A percentile compares a stretch with the other conserved stretches of the same genome.
phyloP scores from a whole-genome alignment of 495 filamentous ascomycete species.

The Daldinia caldariorum region DNA sequence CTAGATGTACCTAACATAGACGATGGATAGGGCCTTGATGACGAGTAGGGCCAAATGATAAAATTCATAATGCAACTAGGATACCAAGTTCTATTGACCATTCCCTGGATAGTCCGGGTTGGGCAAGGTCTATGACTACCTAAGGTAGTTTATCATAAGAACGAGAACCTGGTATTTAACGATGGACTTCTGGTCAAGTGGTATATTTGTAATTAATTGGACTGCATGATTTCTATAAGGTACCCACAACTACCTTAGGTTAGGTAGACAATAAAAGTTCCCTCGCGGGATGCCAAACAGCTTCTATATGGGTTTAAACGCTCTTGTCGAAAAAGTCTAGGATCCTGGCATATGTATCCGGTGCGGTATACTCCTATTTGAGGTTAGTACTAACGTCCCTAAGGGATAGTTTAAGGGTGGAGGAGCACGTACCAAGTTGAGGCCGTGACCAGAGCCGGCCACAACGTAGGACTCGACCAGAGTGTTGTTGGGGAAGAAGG shows the following conservation, averaged over 20 bases:
- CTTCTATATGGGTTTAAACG: background rate
- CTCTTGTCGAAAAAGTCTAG: constrained; percentile 2
- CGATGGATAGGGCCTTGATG: background rate
- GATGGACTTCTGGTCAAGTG: background rate
- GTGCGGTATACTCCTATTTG: background rate
- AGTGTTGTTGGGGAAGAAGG: background rate
- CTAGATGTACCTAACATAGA: background rate
- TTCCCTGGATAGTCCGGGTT: background rate
- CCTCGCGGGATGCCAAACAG: background rate
- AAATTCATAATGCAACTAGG: background rate
- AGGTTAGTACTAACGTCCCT: background rate
- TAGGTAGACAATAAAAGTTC: background rate
- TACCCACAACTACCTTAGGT: background rate
- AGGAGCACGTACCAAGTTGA: background rate
- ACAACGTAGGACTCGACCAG: background rate
- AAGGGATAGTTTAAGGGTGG: background rate
- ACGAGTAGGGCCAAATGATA: background rate
- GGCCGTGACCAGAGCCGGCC: background rate
- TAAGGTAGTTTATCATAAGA: background rate
- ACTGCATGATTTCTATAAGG: background rate
- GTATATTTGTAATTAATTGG: background rate
- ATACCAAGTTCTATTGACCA: too few species aligned
- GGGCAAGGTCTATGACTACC: background rate
- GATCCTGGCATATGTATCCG: background rate
- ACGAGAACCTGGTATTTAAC: background rate